Percentiles rank a stretch among this genome's conserved stretches.
phyloP scores from a whole-genome alignment of 495 filamentous ascomycete genomes.

The Jackrogersella multiformis region DNA sequence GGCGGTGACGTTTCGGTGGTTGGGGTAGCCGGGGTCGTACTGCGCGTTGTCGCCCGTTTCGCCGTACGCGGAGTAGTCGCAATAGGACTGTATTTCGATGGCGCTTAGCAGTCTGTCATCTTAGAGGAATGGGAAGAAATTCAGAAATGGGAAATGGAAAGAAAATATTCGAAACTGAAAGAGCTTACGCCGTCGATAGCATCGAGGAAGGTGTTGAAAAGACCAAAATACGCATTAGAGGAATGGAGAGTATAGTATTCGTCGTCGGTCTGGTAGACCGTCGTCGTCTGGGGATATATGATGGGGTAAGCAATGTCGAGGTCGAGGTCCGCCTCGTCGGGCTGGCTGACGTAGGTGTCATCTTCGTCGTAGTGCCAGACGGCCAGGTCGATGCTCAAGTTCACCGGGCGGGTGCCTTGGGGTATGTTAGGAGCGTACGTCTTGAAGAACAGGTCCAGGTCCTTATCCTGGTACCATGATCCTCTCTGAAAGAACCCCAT shows the following conservation, averaged over 20 bases:
- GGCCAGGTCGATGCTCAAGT: not conserved
- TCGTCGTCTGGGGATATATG: slow-evolving; percentile 1
- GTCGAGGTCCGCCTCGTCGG: not conserved
- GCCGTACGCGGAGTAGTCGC: not conserved
- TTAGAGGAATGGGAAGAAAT: too few relatives aligned
- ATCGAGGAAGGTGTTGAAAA: slow-evolving; percentile 1
- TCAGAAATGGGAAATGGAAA: too few relatives aligned
- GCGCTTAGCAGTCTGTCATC: not conserved
- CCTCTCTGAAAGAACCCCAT: slow-evolving; percentile 43
- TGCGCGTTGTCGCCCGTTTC: not conserved
- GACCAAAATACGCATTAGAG: not conserved
- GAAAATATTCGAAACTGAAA: not conserved
- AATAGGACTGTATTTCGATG: not conserved
- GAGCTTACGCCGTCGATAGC: not conserved
- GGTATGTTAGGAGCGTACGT: not conserved
- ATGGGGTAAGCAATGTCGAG: not conserved
- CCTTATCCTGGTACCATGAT: slow-evolving; percentile 23
- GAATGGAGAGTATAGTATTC: not conserved
- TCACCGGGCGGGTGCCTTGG: not conserved
- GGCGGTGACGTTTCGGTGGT: not conserved
- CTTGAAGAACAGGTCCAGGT: not conserved
- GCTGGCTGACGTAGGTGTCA: not conserved
- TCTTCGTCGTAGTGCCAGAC: not conserved
- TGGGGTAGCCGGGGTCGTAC: not conserved
- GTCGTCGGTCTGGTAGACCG: not conserved